A percentile compares a stretch with the other conserved stretches of the same genome.
These are phyloP conservation scores for Citropsis articulata DNA, from an alignment of 345 rosid species.

Conservation along the genomic window DNA sequence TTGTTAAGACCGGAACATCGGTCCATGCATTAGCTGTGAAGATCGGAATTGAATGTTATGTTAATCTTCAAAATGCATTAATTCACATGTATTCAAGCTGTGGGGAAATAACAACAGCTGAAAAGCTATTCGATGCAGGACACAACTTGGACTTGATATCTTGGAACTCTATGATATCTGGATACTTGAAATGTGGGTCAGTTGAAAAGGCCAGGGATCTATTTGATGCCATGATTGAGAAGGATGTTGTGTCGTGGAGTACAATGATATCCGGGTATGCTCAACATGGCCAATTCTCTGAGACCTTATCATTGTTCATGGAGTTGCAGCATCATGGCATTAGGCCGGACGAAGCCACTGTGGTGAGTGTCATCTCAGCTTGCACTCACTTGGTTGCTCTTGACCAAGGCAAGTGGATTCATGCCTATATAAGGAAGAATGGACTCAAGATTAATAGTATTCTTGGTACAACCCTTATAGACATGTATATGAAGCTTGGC, in stretches of 20 bases:
- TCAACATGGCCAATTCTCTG: slow-evolving; percentile 36
- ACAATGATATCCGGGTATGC: slow-evolving; percentile 55
- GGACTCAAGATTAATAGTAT: slow-evolving; percentile 38
- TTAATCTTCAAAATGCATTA: slow-evolving; percentile 61
- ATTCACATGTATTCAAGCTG: slow-evolving; percentile 51
- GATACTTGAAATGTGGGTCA: slow-evolving; percentile 40
- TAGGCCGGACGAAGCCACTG: slow-evolving; percentile 43
- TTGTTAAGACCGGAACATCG: slow-evolving; percentile 24
- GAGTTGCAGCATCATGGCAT: slow-evolving; percentile 44
- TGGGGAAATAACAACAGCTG: slow-evolving; percentile 36
- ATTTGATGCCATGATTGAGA: slow-evolving; percentile 47
- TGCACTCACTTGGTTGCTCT: slow-evolving; percentile 53
- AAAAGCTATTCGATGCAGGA: slow-evolving; percentile 37
- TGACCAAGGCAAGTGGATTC: slow-evolving; percentile 57
- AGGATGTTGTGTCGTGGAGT: slow-evolving; percentile 55
- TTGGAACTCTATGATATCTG: slow-evolving; percentile 68
- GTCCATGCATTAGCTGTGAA: slow-evolving; percentile 39
- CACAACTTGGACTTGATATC: slow-evolving; percentile 41
- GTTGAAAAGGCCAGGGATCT: slow-evolving; percentile 45
- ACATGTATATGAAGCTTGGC: slow-evolving; percentile 66
- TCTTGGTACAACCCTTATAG: slow-evolving; percentile 49
- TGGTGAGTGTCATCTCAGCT: slow-evolving; percentile 53
- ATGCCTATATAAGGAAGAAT: slow-evolving; percentile 46
- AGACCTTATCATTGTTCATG: slow-evolving; percentile 43
- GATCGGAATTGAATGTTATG: slow-evolving; percentile 41